These are phyloP conservation scores for Cystofilobasidium macerans DNA, from an alignment of 768 basidiomycete genomes.

Conservation along the genomic window DNA sequence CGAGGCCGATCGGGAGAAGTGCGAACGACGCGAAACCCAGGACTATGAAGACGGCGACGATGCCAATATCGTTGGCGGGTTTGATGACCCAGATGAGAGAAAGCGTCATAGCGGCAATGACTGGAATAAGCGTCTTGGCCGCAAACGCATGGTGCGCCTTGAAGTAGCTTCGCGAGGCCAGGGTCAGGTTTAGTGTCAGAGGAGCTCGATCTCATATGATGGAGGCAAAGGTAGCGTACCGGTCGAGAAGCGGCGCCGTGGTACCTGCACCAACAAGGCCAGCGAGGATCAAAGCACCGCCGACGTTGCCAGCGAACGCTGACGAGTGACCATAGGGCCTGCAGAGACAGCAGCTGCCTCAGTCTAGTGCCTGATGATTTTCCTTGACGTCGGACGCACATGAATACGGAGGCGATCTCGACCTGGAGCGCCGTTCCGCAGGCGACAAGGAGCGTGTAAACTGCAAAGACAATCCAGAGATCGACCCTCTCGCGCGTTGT, in stretches of 20 bases:
- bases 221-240: not conserved
- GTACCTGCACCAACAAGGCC: constrained; percentile 60
- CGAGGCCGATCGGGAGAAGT: constrained; percentile 63
- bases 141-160: constrained; percentile 54
- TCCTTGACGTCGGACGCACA: not conserved
- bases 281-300: constrained; percentile 34
- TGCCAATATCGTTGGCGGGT: constrained; percentile 49
- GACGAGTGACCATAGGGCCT: constrained; percentile 10
- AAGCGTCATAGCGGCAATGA: constrained; percentile 53
- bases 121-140: constrained; percentile 51
- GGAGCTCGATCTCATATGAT: too few relatives aligned
- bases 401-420: constrained; percentile 8
- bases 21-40: constrained; percentile 57
- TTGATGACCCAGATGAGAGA: constrained; percentile 55
- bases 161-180: constrained; percentile 54
- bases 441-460: constrained; percentile 58
- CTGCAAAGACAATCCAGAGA: constrained; percentile 49
- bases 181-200: not conserved
- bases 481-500: constrained; percentile 56
- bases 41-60: constrained; percentile 58
- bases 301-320: constrained; percentile 20
- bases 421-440: constrained; percentile 43
- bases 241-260: constrained; percentile 55
- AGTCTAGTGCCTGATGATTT: not conserved
- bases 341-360: not conserved